Base-by-base conservation (phyloP, 495 filamentous ascomycete genomes). In the Acidomyces sp. region DNA sequence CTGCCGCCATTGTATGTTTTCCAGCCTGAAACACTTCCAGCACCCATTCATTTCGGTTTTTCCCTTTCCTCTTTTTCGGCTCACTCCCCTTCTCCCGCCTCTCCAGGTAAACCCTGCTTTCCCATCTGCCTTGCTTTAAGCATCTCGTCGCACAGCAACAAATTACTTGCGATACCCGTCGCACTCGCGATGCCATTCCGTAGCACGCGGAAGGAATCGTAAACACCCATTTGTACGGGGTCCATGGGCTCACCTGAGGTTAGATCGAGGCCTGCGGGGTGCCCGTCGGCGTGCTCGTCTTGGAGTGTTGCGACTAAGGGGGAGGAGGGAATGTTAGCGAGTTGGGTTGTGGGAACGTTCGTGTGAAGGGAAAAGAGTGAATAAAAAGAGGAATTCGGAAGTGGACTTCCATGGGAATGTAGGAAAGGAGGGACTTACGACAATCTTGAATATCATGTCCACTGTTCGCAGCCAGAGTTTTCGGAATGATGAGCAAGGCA, bases 101-200 rank as follows among this genome's bases (percentile, higher is more conserved):
- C 37, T 2, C 45, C 45, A 23, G 37, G 37, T 19, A 43, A 43
- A 19, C 37, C 48, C 3, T 16, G 16, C 39, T 51, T 51, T 6
- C 48, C 79, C 88, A 96, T 96, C 64, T 96, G 92, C 57, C 90
- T 70, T 37, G 90, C 90, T 70, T 99, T 99, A 42, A 99, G 66
- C 61, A 99, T 69, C 68, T 99, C 90, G 53, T 99, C 90, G 49
- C 92, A 96, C 16, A 99, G 72, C 46, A 99, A 68, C 17, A 99
- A 72, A 63, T 99, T 99, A 11, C 80, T 82, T 13, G 90, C 88
- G 54, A 99, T 99, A 28, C 90, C 85, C 7, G 85, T 80, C 60
- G 87, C 90, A 22, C 85, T 94, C 12, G 90, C 85, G 51, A 96
- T 76, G 55, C 77, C 84, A 62, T 96, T 95, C 42, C 90, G 71